A percentile compares a stretch with the other conserved stretches of the same genome.
Evolutionary conservation across 306 rosid genomes (phyloP).

Genomic region (Vigna trinervia): DNA sequence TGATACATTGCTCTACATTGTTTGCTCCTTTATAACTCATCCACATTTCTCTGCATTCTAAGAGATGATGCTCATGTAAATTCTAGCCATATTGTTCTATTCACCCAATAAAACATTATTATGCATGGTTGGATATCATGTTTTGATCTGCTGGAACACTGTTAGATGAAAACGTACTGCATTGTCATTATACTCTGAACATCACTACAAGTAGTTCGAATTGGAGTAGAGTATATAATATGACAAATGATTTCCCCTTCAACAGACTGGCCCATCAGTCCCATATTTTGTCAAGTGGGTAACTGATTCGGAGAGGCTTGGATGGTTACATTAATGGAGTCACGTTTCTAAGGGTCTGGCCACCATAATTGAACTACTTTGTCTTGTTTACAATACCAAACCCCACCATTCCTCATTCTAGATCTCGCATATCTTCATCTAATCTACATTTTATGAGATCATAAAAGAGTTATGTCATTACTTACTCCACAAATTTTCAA

Average conservation of each 20-base stretch:
- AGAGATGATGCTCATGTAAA: conserved; percentile 45
- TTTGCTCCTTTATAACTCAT: conserved; percentile 32
- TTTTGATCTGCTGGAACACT: conserved; percentile 37
- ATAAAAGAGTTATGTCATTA: conserved; percentile 1
- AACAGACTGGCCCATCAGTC: conserved; percentile 36
- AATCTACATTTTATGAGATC: conserved; percentile 5
- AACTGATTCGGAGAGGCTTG: conserved; percentile 20
- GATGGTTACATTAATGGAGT: conserved; percentile 18
- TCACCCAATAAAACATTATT: conserved; percentile 43
- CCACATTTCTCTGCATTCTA: conserved; percentile 35
- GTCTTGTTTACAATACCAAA: conserved; percentile 8
- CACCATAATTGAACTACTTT: background rate
- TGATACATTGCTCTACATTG: conserved; percentile 34
- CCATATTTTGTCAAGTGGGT: conserved; percentile 38
- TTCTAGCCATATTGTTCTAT: conserved; percentile 37
- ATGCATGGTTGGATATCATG: conserved; percentile 25
- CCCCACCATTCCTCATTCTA: conserved; percentile 25
- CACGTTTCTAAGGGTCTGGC: conserved; percentile 17
- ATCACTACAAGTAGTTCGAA: conserved; percentile 21
- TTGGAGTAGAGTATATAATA: background rate
- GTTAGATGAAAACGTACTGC: conserved; percentile 21
- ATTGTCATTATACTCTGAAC: background rate
- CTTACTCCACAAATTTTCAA: conserved; percentile 25
- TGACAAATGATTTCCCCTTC: conserved; percentile 23
- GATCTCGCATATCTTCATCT: conserved; percentile 20